Conservation (phyloP, 306 rosid genomes). For the Casuarina equisetifolia region DNA sequence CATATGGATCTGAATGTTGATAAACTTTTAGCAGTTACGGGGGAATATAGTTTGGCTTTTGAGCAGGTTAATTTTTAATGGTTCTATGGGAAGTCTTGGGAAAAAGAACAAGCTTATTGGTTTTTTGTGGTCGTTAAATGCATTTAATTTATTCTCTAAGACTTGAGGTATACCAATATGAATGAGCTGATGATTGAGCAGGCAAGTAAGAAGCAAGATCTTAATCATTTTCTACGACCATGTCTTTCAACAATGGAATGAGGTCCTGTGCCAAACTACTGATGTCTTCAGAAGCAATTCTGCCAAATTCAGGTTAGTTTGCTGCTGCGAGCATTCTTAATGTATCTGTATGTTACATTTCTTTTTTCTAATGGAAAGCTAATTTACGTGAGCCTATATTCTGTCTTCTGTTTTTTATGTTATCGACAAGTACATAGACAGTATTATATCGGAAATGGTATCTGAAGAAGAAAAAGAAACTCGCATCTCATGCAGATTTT, state of each 20-base stretch:
- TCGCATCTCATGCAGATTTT: neutral
- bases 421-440: neutral
- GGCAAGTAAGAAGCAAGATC: conserved; percentile 2
- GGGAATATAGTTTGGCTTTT: neutral
- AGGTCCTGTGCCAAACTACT: conserved; percentile 30
- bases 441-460: neutral
- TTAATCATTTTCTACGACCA: neutral
- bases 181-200: conserved; percentile 1
- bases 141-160: neutral
- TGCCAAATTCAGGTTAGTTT: conserved; percentile 28
- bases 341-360: neutral
- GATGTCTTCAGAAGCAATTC: conserved; percentile 23
- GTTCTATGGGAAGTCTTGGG: neutral
- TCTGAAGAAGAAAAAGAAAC: neutral
- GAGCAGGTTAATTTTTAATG: neutral
- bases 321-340: neutral
- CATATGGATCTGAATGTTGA: neutral
- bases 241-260: conserved; percentile 26
- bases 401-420: neutral
- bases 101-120: neutral
- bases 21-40: neutral
- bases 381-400: neutral
- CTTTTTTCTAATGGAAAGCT: neutral
- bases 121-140: neutral
- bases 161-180: neutral